Evolutionary conservation across 495 filamentous ascomycete genomes (phyloP), one percentile per base, ranked within the genome.

Genomic region (Talaromyces nanjingensis): DNA sequence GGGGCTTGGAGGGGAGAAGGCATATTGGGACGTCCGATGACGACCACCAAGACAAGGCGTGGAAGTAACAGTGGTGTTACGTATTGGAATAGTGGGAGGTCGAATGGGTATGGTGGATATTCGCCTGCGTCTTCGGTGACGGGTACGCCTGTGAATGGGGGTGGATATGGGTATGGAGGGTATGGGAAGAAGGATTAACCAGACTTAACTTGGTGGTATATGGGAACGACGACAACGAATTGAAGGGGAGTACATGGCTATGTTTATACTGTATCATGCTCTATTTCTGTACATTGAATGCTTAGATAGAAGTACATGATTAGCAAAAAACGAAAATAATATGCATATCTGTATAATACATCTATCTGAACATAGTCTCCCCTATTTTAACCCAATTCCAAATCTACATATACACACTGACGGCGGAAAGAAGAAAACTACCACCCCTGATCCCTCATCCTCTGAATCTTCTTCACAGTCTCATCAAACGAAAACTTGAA

Each of bases 141-240:
- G 52, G 12, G 67, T 61, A 52, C 63, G 4, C 64, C 66, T 63
- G 74, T 65, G 16, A 64, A 62, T 58, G 68, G 68, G 37, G 72
- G 70, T 42, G 65, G 71, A 14, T 67, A 68, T 55, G 72, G 72
- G 2, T 83, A 82, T 73, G 78, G 77, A 33, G 78, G 76, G 20
- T 77, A 78, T 67, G 81, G 80, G 33, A 85, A 85, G 72, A 83
- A 78, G 60, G 84, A 86, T 73, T 86, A 68, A n/a, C n/a, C n/a
- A n/a, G n/a, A n/a, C n/a, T n/a, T n/a, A n/a, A n/a, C n/a, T n/a
- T n/a, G n/a, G n/a, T n/a, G 27, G 3, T 27, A 27, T 3, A 27
- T 27, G 27, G 27, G 3, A 9, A n/a, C 18, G 52, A 56, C 8
- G 45, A 49, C 45, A 49, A 20, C 37, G 12, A 16, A 16, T 3